Conservation (phyloP, 2,329 filamentous ascomycete species). For the Aspergillus tanneri region DNA sequence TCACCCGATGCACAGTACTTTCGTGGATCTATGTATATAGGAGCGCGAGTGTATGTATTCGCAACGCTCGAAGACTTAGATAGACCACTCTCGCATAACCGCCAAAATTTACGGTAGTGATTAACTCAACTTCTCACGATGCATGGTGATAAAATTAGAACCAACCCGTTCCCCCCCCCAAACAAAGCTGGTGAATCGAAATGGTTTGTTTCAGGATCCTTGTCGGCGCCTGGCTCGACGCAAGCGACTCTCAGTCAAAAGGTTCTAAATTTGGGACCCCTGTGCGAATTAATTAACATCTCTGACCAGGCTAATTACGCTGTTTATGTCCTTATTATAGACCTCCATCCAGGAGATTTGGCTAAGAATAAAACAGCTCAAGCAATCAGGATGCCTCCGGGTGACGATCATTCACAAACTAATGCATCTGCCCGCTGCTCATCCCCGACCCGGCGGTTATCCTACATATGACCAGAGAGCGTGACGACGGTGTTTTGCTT, state of each 20-base stretch:
- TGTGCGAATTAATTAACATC: background rate
- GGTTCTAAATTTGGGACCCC: conserved; percentile 13
- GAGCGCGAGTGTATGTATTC: no score
- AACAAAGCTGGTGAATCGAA: background rate
- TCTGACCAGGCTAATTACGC: conserved; percentile 5
- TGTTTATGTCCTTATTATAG: conserved; percentile 1
- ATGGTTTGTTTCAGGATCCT: conserved; percentile 4
- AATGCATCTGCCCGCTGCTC: conserved; percentile 8
- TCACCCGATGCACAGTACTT: no score
- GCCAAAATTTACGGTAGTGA: background rate
- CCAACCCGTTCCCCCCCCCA: no score
- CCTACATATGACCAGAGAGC: background rate
- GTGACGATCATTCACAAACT: background rate
- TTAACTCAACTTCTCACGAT: background rate
- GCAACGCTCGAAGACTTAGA: no score
- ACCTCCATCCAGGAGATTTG: conserved; percentile 1
- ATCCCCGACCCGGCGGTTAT: conserved; percentile 7
- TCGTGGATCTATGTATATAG: no score
- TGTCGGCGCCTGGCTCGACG: conserved; percentile 3
- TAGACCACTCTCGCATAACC: no score
- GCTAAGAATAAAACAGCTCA: conserved; percentile 9
- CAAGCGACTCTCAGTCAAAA: background rate
- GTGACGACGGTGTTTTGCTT: background rate
- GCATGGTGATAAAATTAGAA: background rate
- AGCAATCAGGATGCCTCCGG: conserved; percentile 1